A percentile compares a stretch with the other conserved stretches of the same genome.
Conservation (phyloP, 352 stramenopile species). For the Albugo candida region DNA sequence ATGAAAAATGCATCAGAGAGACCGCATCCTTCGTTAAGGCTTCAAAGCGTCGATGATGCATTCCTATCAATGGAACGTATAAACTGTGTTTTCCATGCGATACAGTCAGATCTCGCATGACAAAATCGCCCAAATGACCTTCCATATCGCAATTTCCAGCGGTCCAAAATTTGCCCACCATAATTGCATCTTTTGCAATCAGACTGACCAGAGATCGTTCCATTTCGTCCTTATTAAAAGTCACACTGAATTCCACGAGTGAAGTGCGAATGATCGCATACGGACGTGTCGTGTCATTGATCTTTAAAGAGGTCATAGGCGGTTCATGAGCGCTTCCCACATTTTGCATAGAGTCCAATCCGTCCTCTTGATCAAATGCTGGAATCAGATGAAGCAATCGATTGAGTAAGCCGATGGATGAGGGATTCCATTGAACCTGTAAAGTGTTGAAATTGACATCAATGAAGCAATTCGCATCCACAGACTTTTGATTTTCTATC, state of each 20-base stretch:
- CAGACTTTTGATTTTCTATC: neutral
- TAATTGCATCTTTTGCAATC: conserved; percentile 26
- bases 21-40: conserved; percentile 2
- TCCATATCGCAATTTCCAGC: conserved; percentile 4
- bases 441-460: conserved; percentile 48
- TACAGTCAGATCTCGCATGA: conserved; percentile 49
- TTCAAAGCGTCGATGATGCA: conserved; percentile 22
- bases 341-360: neutral
- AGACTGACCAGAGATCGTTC: conserved; percentile 43
- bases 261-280: conserved; percentile 26
- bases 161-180: conserved; percentile 10
- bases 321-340: neutral
- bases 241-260: conserved; percentile 51
- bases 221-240: conserved; percentile 67
- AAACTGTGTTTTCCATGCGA: conserved; percentile 24
- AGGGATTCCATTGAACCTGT: conserved; percentile 70
- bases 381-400: conserved; percentile 27
- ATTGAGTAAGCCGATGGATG: conserved; percentile 54
- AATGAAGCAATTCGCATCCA: conserved; percentile 19
- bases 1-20: conserved; percentile 17
- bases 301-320: neutral
- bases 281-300: conserved; percentile 1
- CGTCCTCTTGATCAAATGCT: neutral
- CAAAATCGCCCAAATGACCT: conserved; percentile 49
- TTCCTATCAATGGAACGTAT: conserved; percentile 42